Evolutionary conservation across 1,284 basidiomycete species (phyloP).

Genomic region (Spongispora temasekensis): DNA sequence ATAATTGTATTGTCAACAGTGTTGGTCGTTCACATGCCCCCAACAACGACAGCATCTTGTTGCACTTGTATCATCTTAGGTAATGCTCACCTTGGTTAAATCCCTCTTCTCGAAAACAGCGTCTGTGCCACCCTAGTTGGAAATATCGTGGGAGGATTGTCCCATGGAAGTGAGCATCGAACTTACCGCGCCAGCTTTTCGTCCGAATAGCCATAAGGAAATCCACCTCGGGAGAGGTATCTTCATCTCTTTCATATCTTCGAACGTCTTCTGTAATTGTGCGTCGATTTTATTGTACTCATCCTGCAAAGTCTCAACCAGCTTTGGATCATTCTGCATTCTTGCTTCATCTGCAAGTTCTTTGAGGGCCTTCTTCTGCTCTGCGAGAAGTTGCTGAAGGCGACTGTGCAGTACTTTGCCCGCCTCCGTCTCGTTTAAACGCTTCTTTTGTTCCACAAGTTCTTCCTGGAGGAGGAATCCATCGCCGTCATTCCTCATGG

Average conservation of each 20-base stretch:
- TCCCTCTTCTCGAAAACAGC: no score
- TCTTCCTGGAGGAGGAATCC: background rate
- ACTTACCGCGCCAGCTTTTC: conserved; percentile 5
- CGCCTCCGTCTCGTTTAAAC: background rate
- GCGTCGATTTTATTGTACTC: background rate
- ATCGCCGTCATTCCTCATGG: background rate
- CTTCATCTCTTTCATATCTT: background rate
- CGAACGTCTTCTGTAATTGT: background rate
- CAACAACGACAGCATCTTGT: no score
- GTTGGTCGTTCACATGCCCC: no score
- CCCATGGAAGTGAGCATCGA: background rate
- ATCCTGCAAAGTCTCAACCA: background rate
- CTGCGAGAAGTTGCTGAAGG: background rate
- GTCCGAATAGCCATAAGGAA: background rate
- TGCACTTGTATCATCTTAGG: no score
- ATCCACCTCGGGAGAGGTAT: background rate
- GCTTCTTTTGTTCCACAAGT: background rate
- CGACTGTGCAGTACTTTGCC: background rate
- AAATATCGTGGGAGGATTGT: no score
- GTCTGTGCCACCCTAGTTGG: no score
- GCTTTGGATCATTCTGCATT: background rate
- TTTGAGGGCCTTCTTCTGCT: background rate
- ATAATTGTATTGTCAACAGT: no score
- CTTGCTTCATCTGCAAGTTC: background rate
- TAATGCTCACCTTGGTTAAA: no score